A percentile compares a stretch with the other conserved stretches of the same genome.
Conservation (phyloP, 169 alveolate species). For the Plasmodium malariae region DNA sequence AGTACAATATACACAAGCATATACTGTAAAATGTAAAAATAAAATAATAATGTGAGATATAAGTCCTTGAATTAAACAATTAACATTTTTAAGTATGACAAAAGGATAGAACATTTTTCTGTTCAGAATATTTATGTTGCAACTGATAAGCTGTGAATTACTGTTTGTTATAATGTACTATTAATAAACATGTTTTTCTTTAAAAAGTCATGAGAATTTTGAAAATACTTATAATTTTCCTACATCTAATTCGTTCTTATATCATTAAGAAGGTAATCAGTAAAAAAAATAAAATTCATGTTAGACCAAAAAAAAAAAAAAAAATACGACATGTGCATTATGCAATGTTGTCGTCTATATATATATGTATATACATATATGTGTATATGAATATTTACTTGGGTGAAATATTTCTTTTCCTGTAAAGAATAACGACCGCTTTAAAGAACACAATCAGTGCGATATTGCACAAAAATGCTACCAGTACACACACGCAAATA, state of each 20-base stretch:
- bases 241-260: conserved; percentile 35
- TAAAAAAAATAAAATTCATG: background rate
- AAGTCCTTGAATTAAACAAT: background rate
- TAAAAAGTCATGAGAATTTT: conserved; percentile 61
- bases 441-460: no score
- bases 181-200: conserved; percentile 23
- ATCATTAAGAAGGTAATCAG: conserved; percentile 60
- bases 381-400: background rate
- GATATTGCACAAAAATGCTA: no score
- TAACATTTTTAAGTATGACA: conserved; percentile 8
- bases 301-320: background rate
- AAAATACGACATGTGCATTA: background rate
- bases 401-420: no score
- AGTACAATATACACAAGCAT: no score
- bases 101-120: background rate
- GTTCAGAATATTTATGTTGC: background rate
- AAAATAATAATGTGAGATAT: background rate
- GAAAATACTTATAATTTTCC: conserved; percentile 34
- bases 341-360: background rate
- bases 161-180: no score
- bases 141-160: no score
- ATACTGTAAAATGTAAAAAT: no score
- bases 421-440: no score
- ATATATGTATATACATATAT: conserved; percentile 7
- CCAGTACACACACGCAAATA: no score